These are phyloP conservation scores for Salix brachista DNA, from an alignment of 345 rosid genomes.

Conservation along the genomic window DNA sequence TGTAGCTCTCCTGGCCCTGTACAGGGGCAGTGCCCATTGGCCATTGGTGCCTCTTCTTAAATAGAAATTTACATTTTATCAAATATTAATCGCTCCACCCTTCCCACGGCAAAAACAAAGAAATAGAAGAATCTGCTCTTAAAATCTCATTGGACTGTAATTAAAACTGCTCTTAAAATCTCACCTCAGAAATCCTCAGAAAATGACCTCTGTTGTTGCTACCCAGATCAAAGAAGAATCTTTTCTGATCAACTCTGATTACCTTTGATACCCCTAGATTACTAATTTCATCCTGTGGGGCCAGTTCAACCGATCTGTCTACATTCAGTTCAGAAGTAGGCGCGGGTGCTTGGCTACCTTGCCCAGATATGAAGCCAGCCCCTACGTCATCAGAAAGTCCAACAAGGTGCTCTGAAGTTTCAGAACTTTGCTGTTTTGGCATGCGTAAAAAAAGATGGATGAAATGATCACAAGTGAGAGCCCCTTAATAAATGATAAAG, in stretches of 20 bases:
- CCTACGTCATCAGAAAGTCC: conserved; percentile 99
- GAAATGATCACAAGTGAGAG: conserved; percentile 15
- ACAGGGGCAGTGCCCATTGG: neutral
- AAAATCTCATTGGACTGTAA: neutral
- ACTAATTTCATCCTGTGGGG: conserved; percentile 67
- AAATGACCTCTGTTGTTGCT: conserved; percentile 93
- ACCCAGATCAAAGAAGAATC: conserved; percentile 94
- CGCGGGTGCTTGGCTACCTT: conserved; percentile 57
- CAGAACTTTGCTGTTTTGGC: conserved; percentile 59
- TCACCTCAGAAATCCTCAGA: conserved; percentile 92
- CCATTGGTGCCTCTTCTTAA: too few species aligned
- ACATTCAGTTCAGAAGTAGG: conserved; percentile 62
- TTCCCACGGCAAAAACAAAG: neutral
- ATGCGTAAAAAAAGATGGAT: conserved; percentile 11
- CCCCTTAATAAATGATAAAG: neutral
- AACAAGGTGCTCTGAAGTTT: conserved; percentile 62
- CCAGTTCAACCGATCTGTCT: conserved; percentile 65
- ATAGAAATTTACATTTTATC: too few species aligned
- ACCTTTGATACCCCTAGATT: conserved; percentile 66
- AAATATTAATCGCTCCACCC: too few species aligned
- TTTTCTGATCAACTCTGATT: conserved; percentile 88
- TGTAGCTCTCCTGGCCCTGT: neutral
- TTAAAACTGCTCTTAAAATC: conserved; percentile 1
- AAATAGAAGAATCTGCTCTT: neutral
- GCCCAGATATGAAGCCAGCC: conserved; percentile 98